Base-by-base conservation (phyloP, 1,284 basidiomycete species). In the Trichosporon faecale region DNA sequence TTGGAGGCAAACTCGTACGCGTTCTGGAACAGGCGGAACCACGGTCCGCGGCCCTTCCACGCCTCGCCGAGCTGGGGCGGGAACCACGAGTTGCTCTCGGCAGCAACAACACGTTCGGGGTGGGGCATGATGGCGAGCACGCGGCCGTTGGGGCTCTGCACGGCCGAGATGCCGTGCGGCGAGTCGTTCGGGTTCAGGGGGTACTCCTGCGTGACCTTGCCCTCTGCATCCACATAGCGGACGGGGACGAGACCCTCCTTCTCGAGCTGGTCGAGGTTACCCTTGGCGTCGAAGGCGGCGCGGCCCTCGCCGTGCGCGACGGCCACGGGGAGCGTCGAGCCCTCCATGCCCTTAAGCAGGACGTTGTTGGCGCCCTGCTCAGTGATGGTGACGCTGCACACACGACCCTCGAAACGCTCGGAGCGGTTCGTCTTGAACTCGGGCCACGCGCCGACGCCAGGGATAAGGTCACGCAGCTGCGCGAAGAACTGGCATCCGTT, bases 401-500 rank as follows among this genome's bases (percentile, higher is more conserved):
- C 91, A 37, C 96, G 89, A 0, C 88, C 94, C 83, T 99, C 96
- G 84, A 98, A 99, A 65, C 96, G 88, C 75, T 91, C 94, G 71
- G 91, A 92, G 72, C 88, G 85, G 83, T 99, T 99, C 40, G 88
- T 85, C 85, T 95, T 95, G 88, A 98, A 95, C 71, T 88, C 86
- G 0, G 96, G 97, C 96, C 95, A 99, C 70, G 86, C 79, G 71
- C 88, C 85, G 37, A 93, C 90, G 33, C 95, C 95, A 2, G 94
- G 94, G 72, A 98, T 91, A 73, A 98, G 90, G 68, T 91, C 90
- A 69, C 88, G 88, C 68, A 99, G 87, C 77, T 94, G 91, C 76
- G 91, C 91, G 78, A 99, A 89, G 87, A 98, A 94, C 84, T 99
- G 96, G 83, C 96, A 99, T 6, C 96, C 96, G 80, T 99, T 99